Evolutionary conservation across 2,329 filamentous ascomycete species (phyloP).

Genomic region (Fusarium longipes): DNA sequence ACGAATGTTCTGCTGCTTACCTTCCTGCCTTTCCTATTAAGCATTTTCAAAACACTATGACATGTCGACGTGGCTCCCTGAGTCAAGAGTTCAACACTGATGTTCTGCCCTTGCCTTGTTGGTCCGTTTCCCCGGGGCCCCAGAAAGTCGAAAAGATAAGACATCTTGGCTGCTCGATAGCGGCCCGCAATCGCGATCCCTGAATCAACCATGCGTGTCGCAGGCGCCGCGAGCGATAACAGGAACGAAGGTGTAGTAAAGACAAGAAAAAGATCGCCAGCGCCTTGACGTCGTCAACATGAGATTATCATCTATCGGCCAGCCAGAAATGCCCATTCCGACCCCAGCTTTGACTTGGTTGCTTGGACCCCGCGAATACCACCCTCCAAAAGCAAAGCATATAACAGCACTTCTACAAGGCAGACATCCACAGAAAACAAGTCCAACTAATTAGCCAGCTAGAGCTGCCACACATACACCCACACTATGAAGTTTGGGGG

Average conservation of each 20-base stretch:
- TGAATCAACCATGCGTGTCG: slow-evolving; percentile 1
- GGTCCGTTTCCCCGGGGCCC: slow-evolving; percentile 27
- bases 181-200: slow-evolving; percentile 24
- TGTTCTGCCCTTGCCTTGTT: slow-evolving; percentile 19
- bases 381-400: slow-evolving; percentile 33
- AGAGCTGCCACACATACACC: slow-evolving; percentile 24
- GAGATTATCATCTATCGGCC: slow-evolving; percentile 29
- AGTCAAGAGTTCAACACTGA: slow-evolving; percentile 20
- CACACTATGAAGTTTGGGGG: slow-evolving; percentile 23
- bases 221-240: slow-evolving; percentile 20
- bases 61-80: slow-evolving; percentile 18
- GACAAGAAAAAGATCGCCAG: slow-evolving; percentile 21
- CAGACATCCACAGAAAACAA: not conserved
- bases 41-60: slow-evolving; percentile 17
- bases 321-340: slow-evolving; percentile 31
- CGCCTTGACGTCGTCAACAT: slow-evolving; percentile 34
- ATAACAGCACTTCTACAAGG: not conserved
- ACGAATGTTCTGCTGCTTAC: not conserved
- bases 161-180: slow-evolving; percentile 26
- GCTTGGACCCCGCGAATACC: slow-evolving; percentile 33
- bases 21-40: not conserved
- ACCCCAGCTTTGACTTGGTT: slow-evolving; percentile 36
- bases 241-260: slow-evolving; percentile 2
- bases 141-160: slow-evolving; percentile 33
- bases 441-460: not conserved